phyloP scores from a whole-genome alignment of 169 alveolate species.

The Haemoproteus tartakovskyi region DNA sequence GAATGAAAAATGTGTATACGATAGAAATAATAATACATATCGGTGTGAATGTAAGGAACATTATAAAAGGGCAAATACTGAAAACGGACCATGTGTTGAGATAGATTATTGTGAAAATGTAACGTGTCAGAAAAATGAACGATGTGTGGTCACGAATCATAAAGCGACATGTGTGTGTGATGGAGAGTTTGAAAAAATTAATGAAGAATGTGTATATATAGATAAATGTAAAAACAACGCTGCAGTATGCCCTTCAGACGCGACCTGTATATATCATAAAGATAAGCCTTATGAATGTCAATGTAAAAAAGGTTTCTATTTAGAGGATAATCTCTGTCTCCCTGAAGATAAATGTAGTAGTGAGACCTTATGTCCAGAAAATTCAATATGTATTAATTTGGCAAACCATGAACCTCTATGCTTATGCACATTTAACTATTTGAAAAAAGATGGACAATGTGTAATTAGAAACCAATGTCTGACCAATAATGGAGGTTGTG shows the following conservation, averaged over 20 bases:
- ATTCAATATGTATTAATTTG: conserved; percentile 40
- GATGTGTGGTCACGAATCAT: neutral
- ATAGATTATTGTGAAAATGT: neutral
- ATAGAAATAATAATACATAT: too few species aligned
- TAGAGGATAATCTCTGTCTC: conserved; percentile 16
- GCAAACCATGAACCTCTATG: conserved; percentile 45
- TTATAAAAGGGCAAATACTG: neutral
- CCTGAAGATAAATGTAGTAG: conserved; percentile 12
- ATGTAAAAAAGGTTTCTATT: conserved; percentile 21
- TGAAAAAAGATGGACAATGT: conserved; percentile 5
- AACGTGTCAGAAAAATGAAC: conserved; percentile 5
- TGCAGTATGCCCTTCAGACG: conserved; percentile 28
- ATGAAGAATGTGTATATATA: conserved; percentile 19
- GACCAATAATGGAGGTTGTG: conserved; percentile 25
- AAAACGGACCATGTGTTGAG: neutral
- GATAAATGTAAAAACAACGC: conserved; percentile 16
- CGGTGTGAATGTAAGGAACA: too few species aligned
- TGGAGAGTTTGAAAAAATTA: conserved; percentile 2
- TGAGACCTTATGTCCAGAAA: conserved; percentile 21
- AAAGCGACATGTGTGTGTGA: conserved; percentile 9
- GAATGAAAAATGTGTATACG: too few species aligned
- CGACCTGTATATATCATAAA: conserved; percentile 22
- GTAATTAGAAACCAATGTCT: conserved; percentile 22
- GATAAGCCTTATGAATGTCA: conserved; percentile 26
- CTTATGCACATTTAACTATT: conserved; percentile 40